phyloP scores from a whole-genome alignment of 2,329 filamentous ascomycete species.

The Cladosporium oxysporum region DNA sequence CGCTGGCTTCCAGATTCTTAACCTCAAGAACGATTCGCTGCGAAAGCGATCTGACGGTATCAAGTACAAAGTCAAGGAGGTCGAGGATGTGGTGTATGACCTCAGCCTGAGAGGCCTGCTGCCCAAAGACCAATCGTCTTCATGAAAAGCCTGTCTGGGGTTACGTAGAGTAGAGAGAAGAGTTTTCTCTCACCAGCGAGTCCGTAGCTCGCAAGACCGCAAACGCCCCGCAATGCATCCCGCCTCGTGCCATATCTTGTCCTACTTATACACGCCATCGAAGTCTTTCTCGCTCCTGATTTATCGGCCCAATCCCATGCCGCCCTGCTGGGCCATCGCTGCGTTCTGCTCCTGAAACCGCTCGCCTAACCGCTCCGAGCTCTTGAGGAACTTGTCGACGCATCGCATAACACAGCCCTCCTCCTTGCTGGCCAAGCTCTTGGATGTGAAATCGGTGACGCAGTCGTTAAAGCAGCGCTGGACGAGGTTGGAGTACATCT shows the following conservation, averaged over 20 bases:
- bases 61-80: constrained; percentile 97
- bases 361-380: constrained; percentile 84
- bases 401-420: constrained; percentile 91
- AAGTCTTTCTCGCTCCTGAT: too few relatives aligned
- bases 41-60: constrained; percentile 86
- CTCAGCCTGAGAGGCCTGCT: constrained; percentile 77
- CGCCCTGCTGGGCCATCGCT: constrained; percentile 64
- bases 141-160: too few relatives aligned
- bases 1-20: constrained; percentile 93
- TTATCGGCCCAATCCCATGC: too few relatives aligned
- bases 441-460: constrained; percentile 98
- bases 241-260: too few relatives aligned
- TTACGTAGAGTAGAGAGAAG: constrained; percentile 20
- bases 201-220: too few relatives aligned
- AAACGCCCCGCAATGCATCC: too few relatives aligned
- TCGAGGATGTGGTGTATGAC: constrained; percentile 98
- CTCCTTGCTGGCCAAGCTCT: constrained; percentile 84
- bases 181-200: too few relatives aligned
- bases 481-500: constrained; percentile 74
- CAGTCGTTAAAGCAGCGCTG: constrained; percentile 95
- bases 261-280: too few relatives aligned
- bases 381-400: constrained; percentile 94
- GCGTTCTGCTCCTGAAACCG: constrained; percentile 80
- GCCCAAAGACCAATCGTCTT: too few relatives aligned
- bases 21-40: constrained; percentile 92